Conservation (phyloP, 805 yeast species). For the Danielia reshetovae region DNA sequence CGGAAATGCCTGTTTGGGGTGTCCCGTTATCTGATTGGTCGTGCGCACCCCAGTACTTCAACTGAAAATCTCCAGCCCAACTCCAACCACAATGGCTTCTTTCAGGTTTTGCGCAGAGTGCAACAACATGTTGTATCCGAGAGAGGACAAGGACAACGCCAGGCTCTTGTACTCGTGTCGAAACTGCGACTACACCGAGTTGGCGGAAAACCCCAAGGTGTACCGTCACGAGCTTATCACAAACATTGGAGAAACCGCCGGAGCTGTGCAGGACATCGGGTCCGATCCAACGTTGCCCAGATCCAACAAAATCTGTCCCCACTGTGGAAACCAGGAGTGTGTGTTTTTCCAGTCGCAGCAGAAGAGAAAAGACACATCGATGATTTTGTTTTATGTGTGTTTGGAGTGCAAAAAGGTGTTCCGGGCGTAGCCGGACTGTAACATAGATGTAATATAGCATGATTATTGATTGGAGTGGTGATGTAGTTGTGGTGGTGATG, state of each 20-base stretch:
- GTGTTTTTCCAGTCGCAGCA: conserved; percentile 98
- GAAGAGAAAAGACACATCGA: conserved; percentile 88
- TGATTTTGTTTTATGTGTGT: conserved; percentile 93
- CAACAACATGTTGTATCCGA: conserved; percentile 97
- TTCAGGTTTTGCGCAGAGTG: conserved; percentile 95
- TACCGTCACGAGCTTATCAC: conserved; percentile 91
- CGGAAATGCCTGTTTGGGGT: too few relatives aligned
- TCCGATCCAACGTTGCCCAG: conserved; percentile 97
- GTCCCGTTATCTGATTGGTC: too few relatives aligned
- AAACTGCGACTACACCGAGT: conserved; percentile 89
- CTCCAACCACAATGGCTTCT: conserved; percentile 62
- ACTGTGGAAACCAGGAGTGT: conserved; percentile 82
- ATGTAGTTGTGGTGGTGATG: too few relatives aligned
- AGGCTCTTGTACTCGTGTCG: conserved; percentile 86
- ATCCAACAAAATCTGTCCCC: conserved; percentile 89
- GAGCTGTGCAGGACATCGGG: conserved; percentile 93
- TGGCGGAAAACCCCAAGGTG: conserved; percentile 83
- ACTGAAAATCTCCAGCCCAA: background rate
- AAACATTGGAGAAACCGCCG: conserved; percentile 92
- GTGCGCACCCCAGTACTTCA: conserved; percentile 7
- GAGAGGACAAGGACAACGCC: conserved; percentile 81
- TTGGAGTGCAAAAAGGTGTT: conserved; percentile 78
- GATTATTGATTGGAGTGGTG: background rate
- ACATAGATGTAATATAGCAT: background rate
- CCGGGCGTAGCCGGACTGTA: conserved; percentile 20